Evolutionary conservation across 106 monocot species (phyloP), one percentile per base, ranked within the genome.

Genomic region (Dioscorea zingiberensis): DNA sequence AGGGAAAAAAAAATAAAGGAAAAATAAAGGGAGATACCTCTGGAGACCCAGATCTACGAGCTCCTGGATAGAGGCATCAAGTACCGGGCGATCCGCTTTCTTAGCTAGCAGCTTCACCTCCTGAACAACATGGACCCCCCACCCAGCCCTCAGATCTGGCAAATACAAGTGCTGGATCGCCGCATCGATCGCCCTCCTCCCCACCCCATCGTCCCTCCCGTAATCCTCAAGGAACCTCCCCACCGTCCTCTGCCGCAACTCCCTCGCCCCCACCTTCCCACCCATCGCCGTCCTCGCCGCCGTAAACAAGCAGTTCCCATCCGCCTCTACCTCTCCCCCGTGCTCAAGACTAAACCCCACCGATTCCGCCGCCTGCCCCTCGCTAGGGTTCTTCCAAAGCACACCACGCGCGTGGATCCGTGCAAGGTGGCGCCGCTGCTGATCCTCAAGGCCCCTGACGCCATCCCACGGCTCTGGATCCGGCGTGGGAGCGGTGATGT

Each of bases 11-110:
- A 18, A 4, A 16, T 14, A 16, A 49, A 49, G 16, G 10, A 51
- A 7, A 18, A 51, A 18, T 2, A 7, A 19, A 51, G 19, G 19
- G 19, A 19, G 14, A 16, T 78, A 94, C 95, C 95, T 91, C 25
- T 79, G 87, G 13, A 91, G 29, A n/a, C 95, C 85, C 13, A 88
- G 77, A 83, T 84, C 88, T 65, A 88, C 75, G 26, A 97, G 91
- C 56, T 85, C 85, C 59, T 79, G 73, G 64, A 89, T 79, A 23
- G 85, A 81, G 6, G 62, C 47, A 48, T 85, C 85, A 26, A 89
- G 60, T 0, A 2, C 44, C 54, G 66, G 59, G 25, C 89, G 78
- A 55, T 85, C 82, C 12, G 59, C 70, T 68, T 85, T 89, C 70
- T 21, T 71, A 0, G 80, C 89, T 49, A 89, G 89, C 14, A 89